Evolutionary conservation across 2,329 filamentous ascomycete genomes (phyloP), one percentile per base, ranked within the genome.

Genomic region (Trichoderma afroharzianum): DNA sequence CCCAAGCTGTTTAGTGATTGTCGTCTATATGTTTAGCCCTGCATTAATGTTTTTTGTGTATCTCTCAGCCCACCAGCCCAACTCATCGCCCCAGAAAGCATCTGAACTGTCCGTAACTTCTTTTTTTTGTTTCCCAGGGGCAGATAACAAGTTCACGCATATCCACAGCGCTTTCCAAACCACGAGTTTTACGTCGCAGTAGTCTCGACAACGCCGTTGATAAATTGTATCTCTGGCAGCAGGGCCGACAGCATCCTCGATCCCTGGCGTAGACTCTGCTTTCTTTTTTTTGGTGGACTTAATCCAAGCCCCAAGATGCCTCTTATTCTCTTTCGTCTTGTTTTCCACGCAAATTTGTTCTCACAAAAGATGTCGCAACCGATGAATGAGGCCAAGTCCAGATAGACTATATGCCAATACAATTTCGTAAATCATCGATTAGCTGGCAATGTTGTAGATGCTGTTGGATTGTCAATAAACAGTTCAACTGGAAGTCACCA

Each of bases 401-500:
- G 7, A n/a, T 21, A 28, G 59, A n/a, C 36, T 26, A 28, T n/a
- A 30, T 28, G 59, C 24, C 59, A 63, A 43, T 43, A n/a, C 5
- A n/a, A 24, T n/a, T 43, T 3, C 33, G 63, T 32, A 1, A 21
- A 21, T 33, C 57, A 28, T 63, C 63, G 15, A 21, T 32, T 33
- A 47, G 57, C 64, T 72, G 50, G 72, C 72, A 72, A 70, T 70
- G 70, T 73, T 73, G 61, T 73, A 50, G 61, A 73, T 61, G 47
- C 72, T 73, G 39, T 5, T 9, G 33, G 15, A 61, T 6, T 24
- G 47, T 71, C 32, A 71, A 47, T 36, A 9, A n/a, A 33, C 32
- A 21, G 9, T 0, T 18, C 15, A 36, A 9, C 30, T 14, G 2
- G 3, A 15, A 6, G 33, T 36, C 11, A 3, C n/a, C 18, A 24